Base-by-base conservation (phyloP, 2,329 filamentous ascomycete species). In the Hysterium pulicare region DNA sequence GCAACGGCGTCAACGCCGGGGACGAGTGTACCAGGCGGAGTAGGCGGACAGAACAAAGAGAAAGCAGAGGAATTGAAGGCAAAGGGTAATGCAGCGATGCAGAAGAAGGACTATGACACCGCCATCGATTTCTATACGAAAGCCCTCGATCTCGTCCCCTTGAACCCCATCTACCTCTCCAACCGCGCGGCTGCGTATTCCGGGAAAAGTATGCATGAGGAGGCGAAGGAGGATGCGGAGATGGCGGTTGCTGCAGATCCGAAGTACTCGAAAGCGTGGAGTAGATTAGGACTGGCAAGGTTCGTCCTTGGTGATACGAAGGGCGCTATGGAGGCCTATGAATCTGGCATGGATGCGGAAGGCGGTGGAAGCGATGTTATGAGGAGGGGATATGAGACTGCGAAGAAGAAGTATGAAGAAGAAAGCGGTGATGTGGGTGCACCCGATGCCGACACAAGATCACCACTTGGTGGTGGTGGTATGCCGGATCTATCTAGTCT, bases 191-290 rank as follows among this genome's bases (percentile, higher is more conserved):
- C 93, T 35, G 93, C 93, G 5, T 87, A 95, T 77, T 90, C 84
- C 21, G 91, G 89, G 17, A 82, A 82, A 48, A 81, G 83, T 56
- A 84, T 95, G 70, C 90, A 97, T 73, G 82, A 85, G 48, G 83
- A 86, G 49, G 93, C 93, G 10, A 83, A 82, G 57, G 77, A 84
- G 48, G 93, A 98, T 67, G 93, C 93, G 35, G 91, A 97, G 73
- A 81, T 93, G 51, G 93, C 93, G 42, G 87, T 93, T 42, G 80
- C 82, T 44, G 79, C 90, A 41, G 93, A 98, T 68, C 89, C 93
- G 10, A 83, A 82, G 66, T 98, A 97, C 76, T 95, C 90, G 53
- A 97, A 98, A 74, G 93, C 90, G 13, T 98, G 93, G 93, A 93
- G 87, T 55, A 82, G 93, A 48, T 78, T 98, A 16, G 93, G 93